Evolutionary conservation across 2,329 filamentous ascomycete genomes (phyloP).

Genomic region (Phaeophleospora eucalypticola): DNA sequence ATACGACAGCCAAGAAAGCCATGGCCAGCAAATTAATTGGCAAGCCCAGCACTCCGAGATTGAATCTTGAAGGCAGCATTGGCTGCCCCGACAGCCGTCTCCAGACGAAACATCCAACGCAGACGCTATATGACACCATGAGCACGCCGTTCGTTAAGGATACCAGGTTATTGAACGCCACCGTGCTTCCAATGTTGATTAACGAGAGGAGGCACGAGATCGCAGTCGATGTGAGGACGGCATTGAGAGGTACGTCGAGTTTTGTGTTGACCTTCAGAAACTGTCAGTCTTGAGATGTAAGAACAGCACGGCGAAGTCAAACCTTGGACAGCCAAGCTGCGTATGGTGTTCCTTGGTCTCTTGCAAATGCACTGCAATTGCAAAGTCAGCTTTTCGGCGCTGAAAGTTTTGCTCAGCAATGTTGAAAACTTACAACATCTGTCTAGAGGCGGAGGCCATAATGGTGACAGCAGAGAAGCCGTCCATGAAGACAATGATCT

Average conservation of each 20-base stretch:
- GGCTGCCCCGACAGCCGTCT: slow-evolving; percentile 11
- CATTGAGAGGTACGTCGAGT: slow-evolving; percentile 14
- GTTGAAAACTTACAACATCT: slow-evolving; percentile 13
- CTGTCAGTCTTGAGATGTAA: slow-evolving; percentile 3
- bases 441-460: slow-evolving; percentile 24
- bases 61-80: slow-evolving; percentile 15
- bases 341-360: slow-evolving; percentile 8
- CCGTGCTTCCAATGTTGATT: slow-evolving; percentile 35
- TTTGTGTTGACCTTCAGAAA: slow-evolving; percentile 8
- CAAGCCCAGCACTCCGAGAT: slow-evolving; percentile 9
- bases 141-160: slow-evolving; percentile 29
- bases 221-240: slow-evolving; percentile 10
- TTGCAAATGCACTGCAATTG: slow-evolving; percentile 3
- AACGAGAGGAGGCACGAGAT: slow-evolving; percentile 17
- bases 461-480: slow-evolving; percentile 21
- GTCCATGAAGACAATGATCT: slow-evolving; percentile 24
- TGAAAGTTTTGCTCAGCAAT: too few species aligned
- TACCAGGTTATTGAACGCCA: slow-evolving; percentile 40
- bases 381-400: too few species aligned
- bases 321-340: slow-evolving; percentile 4
- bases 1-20: slow-evolving; percentile 7
- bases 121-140: slow-evolving; percentile 15
- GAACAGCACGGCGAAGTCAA: not conserved
- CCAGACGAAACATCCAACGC: slow-evolving; percentile 15
- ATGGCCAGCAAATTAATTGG: slow-evolving; percentile 9